Conservation (phyloP, 768 basidiomycete species). For the Amanita pallidorosea region DNA sequence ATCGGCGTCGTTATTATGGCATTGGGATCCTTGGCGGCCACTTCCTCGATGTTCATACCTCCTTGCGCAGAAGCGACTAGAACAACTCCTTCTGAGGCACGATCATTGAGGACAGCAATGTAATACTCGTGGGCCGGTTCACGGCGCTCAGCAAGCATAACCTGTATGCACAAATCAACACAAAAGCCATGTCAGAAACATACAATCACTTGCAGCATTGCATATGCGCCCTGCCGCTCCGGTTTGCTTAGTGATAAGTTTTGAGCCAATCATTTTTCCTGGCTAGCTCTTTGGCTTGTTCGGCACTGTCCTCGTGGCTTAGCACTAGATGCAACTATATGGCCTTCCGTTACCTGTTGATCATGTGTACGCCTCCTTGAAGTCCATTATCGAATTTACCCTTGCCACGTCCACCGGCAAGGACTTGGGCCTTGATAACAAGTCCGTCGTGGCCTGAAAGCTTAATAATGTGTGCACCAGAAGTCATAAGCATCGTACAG, state of each 20-base stretch:
- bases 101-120: conserved; percentile 93
- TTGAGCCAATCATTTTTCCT: conserved; percentile 88
- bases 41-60: conserved; percentile 99
- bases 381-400: conserved; percentile 93
- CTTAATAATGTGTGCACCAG: conserved; percentile 1
- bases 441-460: conserved; percentile 58
- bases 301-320: conserved; percentile 40
- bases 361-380: conserved; percentile 94
- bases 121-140: conserved; percentile 96
- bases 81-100: conserved; percentile 78
- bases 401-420: conserved; percentile 97
- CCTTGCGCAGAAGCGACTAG: conserved; percentile 91
- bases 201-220: conserved; percentile 66
- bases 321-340: conserved; percentile 4
- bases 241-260: conserved; percentile 98
- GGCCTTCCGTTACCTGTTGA: conserved; percentile 52
- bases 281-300: conserved; percentile 82
- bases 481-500: conserved; percentile 11
- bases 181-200: neutral
- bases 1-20: conserved; percentile 96
- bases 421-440: conserved; percentile 98
- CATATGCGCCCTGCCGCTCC: conserved; percentile 87
- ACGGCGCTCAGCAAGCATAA: conserved; percentile 96
- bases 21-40: conserved; percentile 87
- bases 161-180: conserved; percentile 30